phyloP scores from a whole-genome alignment of 306 rosid species.

The Arachis hypogaea region DNA sequence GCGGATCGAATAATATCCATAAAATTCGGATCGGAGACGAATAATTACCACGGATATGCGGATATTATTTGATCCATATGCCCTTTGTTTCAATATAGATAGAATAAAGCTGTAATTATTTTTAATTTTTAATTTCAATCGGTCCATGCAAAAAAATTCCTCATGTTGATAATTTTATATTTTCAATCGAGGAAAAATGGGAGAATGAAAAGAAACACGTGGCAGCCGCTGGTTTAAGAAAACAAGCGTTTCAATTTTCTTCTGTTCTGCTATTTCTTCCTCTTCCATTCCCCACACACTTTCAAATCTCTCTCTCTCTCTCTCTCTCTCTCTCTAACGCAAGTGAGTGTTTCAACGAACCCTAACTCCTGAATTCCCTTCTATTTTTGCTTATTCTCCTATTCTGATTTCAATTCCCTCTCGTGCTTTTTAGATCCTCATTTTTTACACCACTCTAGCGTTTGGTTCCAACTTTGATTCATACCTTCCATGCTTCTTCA shows the following conservation, averaged over 20 bases:
- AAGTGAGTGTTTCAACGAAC: constrained; percentile 33
- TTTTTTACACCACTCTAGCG: background rate
- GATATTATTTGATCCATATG: too few relatives aligned
- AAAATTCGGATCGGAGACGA: too few relatives aligned
- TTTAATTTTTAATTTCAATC: too few relatives aligned
- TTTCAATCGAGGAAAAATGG: background rate
- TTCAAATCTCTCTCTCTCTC: constrained; percentile 14
- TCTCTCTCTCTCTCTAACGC: constrained; percentile 13
- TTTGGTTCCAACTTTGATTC: background rate
- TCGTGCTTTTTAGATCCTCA: constrained; percentile 5
- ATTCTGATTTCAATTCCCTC: background rate
- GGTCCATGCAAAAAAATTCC: too few relatives aligned
- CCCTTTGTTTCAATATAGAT: too few relatives aligned
- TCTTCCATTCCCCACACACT: background rate
- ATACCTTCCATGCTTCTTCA: background rate
- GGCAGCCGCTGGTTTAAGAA: constrained; percentile 27
- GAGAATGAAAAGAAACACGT: constrained; percentile 24
- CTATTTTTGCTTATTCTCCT: background rate
- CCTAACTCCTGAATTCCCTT: constrained; percentile 31
- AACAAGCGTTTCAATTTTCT: background rate
- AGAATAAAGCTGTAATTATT: too few relatives aligned
- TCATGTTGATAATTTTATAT: too few relatives aligned
- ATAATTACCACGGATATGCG: too few relatives aligned
- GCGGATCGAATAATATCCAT: too few relatives aligned
- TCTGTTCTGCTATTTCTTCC: too few relatives aligned